Evolutionary conservation across 2,329 filamentous ascomycete species (phyloP).

Genomic region (Penicillium verrucosum): DNA sequence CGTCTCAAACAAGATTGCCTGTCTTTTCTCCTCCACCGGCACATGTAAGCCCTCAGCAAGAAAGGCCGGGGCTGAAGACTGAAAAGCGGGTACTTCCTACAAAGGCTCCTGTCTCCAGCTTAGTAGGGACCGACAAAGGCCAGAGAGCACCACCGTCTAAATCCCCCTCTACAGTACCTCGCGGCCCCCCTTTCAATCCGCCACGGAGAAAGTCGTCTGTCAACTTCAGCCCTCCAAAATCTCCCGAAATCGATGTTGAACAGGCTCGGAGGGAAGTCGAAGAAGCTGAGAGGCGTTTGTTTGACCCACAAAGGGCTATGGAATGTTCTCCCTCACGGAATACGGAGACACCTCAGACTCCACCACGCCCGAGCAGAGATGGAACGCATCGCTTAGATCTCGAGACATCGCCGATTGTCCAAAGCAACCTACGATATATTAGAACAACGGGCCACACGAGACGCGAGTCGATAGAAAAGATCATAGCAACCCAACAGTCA

Average conservation of each 20-base stretch:
- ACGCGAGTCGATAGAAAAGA: conserved; percentile 48
- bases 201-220: conserved; percentile 62
- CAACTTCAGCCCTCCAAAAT: conserved; percentile 44
- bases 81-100: conserved; percentile 13
- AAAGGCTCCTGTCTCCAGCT: conserved; percentile 10
- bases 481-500: conserved; percentile 33
- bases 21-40: conserved; percentile 25
- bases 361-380: conserved; percentile 64
- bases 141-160: neutral
- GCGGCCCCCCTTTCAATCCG: conserved; percentile 54
- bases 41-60: conserved; percentile 21
- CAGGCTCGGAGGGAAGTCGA: conserved; percentile 35
- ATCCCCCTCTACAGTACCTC: neutral
- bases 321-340: conserved; percentile 26
- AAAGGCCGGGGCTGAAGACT: conserved; percentile 12
- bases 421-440: conserved; percentile 53
- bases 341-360: conserved; percentile 42
- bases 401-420: conserved; percentile 53
- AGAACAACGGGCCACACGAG: conserved; percentile 50
- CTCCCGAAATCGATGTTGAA: conserved; percentile 21
- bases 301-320: conserved; percentile 17
- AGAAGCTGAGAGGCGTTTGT: conserved; percentile 21
- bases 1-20: conserved; percentile 38
- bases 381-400: conserved; percentile 62
- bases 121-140: conserved; percentile 2